Base-by-base conservation (phyloP, 2,329 filamentous ascomycete genomes). In the Nothopassalora personata region DNA sequence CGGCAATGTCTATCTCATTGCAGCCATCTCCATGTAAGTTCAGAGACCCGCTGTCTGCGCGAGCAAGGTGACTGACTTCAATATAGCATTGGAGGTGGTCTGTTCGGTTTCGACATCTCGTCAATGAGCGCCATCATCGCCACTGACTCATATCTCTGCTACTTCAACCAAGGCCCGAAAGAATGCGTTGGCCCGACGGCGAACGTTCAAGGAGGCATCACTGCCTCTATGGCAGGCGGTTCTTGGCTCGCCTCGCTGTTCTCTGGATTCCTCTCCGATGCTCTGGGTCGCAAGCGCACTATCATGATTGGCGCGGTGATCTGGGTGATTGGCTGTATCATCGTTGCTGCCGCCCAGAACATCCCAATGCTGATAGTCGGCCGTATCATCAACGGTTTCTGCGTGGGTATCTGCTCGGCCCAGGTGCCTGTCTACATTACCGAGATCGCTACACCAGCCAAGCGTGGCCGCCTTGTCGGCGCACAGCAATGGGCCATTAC, bases 81-180 rank as follows among this genome's bases (percentile, higher is more conserved):
- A 15, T 6, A 10, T 13, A 55, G 49, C 61, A 78, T 79, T 76
- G 86, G 86, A 66, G 87, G 87, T 71, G 83, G 81, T 27, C 78
- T 91, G 28, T 91, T 91, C 68, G 89, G 89, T 66, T 91, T 91
- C 71, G 89, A 91, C 74, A 90, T 91, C 67, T 84, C 82, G 57
- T 88, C 86, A 47, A 90, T 91, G 87, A 86, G 83, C 59, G 75
- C 76, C 9, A 76, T 77, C 58, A 78, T 91, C 39, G 85, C 84
- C 31, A 88, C 85, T 0, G 74, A 84, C 58, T 82, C 86, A 50
- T 91, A 91, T 72, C 85, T 84, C 66, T 84, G 83, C 67, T 91
- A 89, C 73, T 91, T 91, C 75, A 78, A 84, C 66, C 81, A 89
- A 67, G 73, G 77, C 60, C 71, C 73, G 8, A 50, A 48, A 19